phyloP scores from a whole-genome alignment of 1,284 basidiomycete genomes.

The Ganoderma multipileum region DNA sequence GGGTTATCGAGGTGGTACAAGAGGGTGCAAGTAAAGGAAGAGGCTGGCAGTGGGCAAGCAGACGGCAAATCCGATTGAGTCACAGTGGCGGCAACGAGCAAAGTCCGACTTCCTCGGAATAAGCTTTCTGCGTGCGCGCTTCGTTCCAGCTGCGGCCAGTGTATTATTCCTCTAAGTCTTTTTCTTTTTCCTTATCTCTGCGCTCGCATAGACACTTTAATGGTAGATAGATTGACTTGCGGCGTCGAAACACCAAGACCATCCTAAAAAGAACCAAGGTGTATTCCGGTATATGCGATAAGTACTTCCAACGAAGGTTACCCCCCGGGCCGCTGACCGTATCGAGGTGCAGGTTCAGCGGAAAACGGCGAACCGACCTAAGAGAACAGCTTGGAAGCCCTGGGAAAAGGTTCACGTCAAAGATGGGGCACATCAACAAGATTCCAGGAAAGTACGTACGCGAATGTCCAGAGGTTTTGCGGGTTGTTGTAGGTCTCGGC shows the following conservation, averaged over 20 bases:
- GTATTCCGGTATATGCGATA: neutral
- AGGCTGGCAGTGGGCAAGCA: neutral
- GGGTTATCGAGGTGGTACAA: neutral
- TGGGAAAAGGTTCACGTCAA: neutral
- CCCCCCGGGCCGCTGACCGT: neutral
- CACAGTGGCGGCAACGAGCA: too few relatives aligned
- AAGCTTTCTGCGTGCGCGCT: too few relatives aligned
- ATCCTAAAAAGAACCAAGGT: neutral
- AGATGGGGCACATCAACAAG: neutral
- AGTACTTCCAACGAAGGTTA: neutral
- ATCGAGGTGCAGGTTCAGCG: neutral
- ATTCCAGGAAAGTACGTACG: conserved; percentile 40
- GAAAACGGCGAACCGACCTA: neutral
- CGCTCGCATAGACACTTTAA: too few relatives aligned
- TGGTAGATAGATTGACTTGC: too few relatives aligned
- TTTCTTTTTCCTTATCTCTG: too few relatives aligned
- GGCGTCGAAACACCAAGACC: neutral
- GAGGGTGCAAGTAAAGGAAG: neutral
- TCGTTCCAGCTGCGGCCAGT: too few relatives aligned
- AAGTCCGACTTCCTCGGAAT: too few relatives aligned
- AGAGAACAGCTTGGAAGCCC: conserved; percentile 4
- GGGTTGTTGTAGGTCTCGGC: conserved; percentile 69
- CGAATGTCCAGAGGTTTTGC: conserved; percentile 64
- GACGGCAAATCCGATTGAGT: neutral
- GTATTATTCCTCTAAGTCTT: too few relatives aligned